Percentiles rank a stretch among this genome's conserved stretches.
Evolutionary conservation across 768 basidiomycete genomes (phyloP).

Genomic region (Pleurotus giganteus): DNA sequence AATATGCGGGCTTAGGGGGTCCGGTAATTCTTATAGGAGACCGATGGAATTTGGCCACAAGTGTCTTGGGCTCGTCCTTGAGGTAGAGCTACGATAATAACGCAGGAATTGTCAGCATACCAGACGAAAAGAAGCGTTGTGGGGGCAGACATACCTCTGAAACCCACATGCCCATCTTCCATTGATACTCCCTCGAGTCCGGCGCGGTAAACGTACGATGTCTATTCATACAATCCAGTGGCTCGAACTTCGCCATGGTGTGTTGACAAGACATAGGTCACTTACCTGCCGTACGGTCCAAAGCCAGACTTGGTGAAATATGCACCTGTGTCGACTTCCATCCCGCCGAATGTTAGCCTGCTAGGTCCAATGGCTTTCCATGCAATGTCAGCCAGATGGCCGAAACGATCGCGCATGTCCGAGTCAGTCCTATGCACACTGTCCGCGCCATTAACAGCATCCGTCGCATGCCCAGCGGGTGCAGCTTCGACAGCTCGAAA

Average conservation of each 20-base stretch:
- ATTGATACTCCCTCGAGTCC: slow-evolving; percentile 23
- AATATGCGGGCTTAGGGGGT: slow-evolving; percentile 11
- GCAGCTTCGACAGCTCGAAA: neutral
- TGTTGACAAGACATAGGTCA: neutral
- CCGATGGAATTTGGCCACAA: slow-evolving; percentile 19
- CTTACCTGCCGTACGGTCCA: slow-evolving; percentile 21
- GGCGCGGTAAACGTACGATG: slow-evolving; percentile 20
- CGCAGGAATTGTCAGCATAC: neutral
- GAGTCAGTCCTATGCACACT: neutral
- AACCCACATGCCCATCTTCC: slow-evolving; percentile 12
- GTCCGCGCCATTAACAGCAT: too few relatives aligned
- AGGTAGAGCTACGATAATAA: slow-evolving; percentile 14
- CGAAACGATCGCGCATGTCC: slow-evolving; percentile 28
- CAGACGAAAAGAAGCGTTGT: neutral
- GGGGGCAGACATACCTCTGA: slow-evolving; percentile 12
- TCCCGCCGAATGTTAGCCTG: slow-evolving; percentile 25
- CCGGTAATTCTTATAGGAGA: slow-evolving; percentile 12
- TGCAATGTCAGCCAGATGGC: slow-evolving; percentile 30
- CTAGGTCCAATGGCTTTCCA: slow-evolving; percentile 29
- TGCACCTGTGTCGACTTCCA: slow-evolving; percentile 20
- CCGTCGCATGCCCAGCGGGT: too few relatives aligned
- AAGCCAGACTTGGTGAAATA: slow-evolving; percentile 24
- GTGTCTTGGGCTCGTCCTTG: slow-evolving; percentile 18
- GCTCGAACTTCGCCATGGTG: neutral
- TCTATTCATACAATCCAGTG: slow-evolving; percentile 2